Conservation (phyloP, 2,329 filamentous ascomycete species). For the Scedosporium aurantiacum region DNA sequence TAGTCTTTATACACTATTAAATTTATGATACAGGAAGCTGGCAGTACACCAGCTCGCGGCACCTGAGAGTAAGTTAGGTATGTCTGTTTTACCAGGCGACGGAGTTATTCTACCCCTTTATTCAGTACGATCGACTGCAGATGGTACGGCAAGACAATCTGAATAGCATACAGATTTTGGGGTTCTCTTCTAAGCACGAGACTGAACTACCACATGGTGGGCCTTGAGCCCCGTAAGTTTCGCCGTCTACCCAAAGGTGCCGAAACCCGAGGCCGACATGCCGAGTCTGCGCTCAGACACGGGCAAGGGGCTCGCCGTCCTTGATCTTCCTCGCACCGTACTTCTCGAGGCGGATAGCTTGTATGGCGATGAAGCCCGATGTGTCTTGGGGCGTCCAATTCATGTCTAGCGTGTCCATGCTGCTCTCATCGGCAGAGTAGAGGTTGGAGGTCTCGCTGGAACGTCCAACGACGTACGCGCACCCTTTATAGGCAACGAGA, state of each 20-base stretch:
- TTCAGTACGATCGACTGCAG: no score
- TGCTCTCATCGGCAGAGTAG: slow-evolving; percentile 34
- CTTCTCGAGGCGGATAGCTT: slow-evolving; percentile 54
- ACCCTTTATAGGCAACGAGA: slow-evolving; percentile 34
- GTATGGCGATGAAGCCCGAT: slow-evolving; percentile 52
- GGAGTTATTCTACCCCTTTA: no score
- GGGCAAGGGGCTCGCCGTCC: slow-evolving; percentile 21
- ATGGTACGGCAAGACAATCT: no score
- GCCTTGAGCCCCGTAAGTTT: no score
- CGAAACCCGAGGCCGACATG: background rate
- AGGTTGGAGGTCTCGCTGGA: slow-evolving; percentile 35
- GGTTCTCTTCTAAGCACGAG: no score
- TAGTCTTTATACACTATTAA: no score
- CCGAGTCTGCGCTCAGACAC: slow-evolving; percentile 16
- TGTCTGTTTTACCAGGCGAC: no score
- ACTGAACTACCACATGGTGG: no score
- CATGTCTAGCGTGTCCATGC: slow-evolving; percentile 36
- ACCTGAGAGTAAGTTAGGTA: background rate
- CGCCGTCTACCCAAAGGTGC: no score
- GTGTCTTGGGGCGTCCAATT: slow-evolving; percentile 30
- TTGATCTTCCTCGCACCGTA: slow-evolving; percentile 21
- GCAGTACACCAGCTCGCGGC: no score
- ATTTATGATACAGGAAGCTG: no score
- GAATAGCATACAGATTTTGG: no score
- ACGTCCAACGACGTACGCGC: slow-evolving; percentile 33